Conservation (phyloP, 352 stramenopile genomes). For the Phytopythium delawarense region DNA sequence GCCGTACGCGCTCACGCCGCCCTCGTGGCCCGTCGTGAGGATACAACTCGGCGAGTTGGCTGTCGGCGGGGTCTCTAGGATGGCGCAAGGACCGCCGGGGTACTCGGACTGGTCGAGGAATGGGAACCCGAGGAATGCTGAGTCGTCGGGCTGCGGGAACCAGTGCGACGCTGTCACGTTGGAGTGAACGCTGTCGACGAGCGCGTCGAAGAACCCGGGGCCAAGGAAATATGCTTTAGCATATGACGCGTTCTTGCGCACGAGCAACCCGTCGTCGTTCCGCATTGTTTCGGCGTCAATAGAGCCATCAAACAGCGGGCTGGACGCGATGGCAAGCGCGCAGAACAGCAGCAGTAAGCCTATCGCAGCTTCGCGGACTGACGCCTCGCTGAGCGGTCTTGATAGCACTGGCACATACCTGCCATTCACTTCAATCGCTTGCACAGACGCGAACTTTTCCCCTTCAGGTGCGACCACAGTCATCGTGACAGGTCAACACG, state of each 20-base stretch:
- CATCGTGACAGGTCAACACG: not conserved
- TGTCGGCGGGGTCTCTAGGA: constrained; percentile 10
- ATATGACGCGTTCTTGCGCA: constrained; percentile 38
- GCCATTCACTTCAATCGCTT: not conserved
- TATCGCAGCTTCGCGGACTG: constrained; percentile 10
- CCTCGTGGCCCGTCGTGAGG: constrained; percentile 31
- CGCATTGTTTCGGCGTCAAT: constrained; percentile 25
- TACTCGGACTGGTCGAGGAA: constrained; percentile 17
- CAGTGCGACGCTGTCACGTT: constrained; percentile 19
- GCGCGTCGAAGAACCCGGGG: constrained; percentile 18
- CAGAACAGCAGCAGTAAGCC: constrained; percentile 23
- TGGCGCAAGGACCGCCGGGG: constrained; percentile 19
- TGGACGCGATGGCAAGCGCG: constrained; percentile 20
- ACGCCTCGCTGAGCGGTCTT: constrained; percentile 3
- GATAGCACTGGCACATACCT: not conserved
- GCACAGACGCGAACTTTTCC: not conserved
- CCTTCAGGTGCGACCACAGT: not conserved
- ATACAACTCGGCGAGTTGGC: constrained; percentile 27
- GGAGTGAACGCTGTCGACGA: constrained; percentile 16
- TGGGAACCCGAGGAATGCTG: constrained; percentile 25
- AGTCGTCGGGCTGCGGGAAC: constrained; percentile 24
- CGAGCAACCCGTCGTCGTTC: constrained; percentile 18
- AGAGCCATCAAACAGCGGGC: constrained; percentile 22
- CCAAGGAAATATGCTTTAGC: constrained; percentile 29
- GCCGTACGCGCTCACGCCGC: constrained; percentile 30